Evolutionary conservation across 441 rosid genomes (phyloP), one percentile per base, ranked within the genome.

Genomic region (Bruguiera hainesii): DNA sequence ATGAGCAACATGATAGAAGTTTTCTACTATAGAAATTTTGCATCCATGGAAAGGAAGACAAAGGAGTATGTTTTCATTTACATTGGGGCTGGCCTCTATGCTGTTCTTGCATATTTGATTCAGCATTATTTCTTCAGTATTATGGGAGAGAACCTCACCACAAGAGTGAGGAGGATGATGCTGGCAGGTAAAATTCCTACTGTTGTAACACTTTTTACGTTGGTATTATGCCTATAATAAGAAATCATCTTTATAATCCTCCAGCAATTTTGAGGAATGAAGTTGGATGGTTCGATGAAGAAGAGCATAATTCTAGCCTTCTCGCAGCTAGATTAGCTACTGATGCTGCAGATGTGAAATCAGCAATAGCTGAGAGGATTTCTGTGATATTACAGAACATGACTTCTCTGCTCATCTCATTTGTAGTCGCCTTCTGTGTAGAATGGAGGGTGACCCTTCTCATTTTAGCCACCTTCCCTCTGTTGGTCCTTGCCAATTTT

Each of bases 361-460:
- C 98, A 0, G 99, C 99, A 39, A 90, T 91, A 11, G 96, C 97
- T 0, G 98, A 94, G 83, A 85, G 99, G 81, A 88, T 94, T 53
- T 89, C 97, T 19, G 97, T 90, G 63, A 94, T 94, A 61, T 79
- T 96, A 28, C 99, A 96, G 64, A 96, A 96, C 85, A 90, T 96
- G 98, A 90, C 99, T 42, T 87, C 97, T 63, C 89, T 90, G 9
- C 96, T 96, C 75, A 93, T 97, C 53, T 92, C 99, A 19, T 96
- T 92, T 87, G 83, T 92, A 11, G 96, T 96, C 64, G 98, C 98
- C 19, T 96, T 90, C 95, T 84, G 90, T 16, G 89, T 93, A 6
- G 98, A 96, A 72, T 92, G 99, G 98, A 89, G 96, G 77, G 98
- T 96, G 59, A 89, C 99, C 20, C 93, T 89, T 76, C 96, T 96